Evolutionary conservation across 2,329 filamentous ascomycete species (phyloP).

Genomic region (Blumeria graminis): DNA sequence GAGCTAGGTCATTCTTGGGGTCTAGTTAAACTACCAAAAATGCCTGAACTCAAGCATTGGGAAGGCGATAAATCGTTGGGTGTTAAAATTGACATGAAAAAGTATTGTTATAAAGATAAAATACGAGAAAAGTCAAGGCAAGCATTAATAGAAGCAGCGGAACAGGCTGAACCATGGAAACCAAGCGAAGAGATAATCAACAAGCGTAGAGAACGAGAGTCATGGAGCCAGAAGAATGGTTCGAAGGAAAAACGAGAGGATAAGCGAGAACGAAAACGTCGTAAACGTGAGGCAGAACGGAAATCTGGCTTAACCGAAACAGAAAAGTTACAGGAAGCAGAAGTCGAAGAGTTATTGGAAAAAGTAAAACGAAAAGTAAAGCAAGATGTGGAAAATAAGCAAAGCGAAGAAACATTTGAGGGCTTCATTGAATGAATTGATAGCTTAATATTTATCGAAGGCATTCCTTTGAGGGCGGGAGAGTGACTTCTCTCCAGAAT

Average conservation of each 20-base stretch:
- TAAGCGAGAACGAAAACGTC: constrained; percentile 38
- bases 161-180: constrained; percentile 18
- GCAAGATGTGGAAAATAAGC: constrained; percentile 10
- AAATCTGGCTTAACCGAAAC: constrained; percentile 43
- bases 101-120: constrained; percentile 48
- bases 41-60: constrained; percentile 69
- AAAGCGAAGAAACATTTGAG: constrained; percentile 13
- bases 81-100: constrained; percentile 40
- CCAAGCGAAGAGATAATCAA: constrained; percentile 21
- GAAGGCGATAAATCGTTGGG: constrained; percentile 40
- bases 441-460: too few relatives aligned
- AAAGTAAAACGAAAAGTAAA: constrained; percentile 30
- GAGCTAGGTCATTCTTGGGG: constrained; percentile 68
- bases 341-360: constrained; percentile 39
- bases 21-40: constrained; percentile 64
- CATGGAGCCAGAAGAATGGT: constrained; percentile 51
- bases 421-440: constrained; percentile 13
- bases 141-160: constrained; percentile 26
- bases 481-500: too few relatives aligned
- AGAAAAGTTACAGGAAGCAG: constrained; percentile 35
- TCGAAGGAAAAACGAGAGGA: constrained; percentile 35
- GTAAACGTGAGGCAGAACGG: constrained; percentile 37
- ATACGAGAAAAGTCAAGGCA: constrained; percentile 39
- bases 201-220: constrained; percentile 37
- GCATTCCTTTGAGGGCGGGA: too few relatives aligned